Evolutionary conservation across 257 asterid species (phyloP), one percentile per base, ranked within the genome.

Genomic region (Jacaranda mimosifolia): DNA sequence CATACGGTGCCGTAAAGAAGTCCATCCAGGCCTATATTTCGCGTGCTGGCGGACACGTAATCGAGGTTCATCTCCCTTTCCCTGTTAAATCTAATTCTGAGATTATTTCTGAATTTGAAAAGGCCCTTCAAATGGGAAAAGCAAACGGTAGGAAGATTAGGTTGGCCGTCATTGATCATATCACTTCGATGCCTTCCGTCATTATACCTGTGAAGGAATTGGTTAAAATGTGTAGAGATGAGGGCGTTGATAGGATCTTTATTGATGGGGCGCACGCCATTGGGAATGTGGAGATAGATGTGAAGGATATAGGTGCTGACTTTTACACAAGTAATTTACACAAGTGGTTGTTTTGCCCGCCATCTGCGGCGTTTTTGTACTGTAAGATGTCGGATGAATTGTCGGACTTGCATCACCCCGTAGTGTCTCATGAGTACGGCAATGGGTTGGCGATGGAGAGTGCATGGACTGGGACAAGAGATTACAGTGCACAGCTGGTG

Each of bases 401-500:
- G 7, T 73, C 83, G 10, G 84, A 88, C 63, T 71, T 91, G 85
- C 98, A 92, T 82, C 97, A 92, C 67, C 95, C 95, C 0, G 94
- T 91, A 3, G 96, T 91, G 14, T 92, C 98, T 0, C 89, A 84
- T 5, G 98, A 91, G 59, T 91, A 93, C 35, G 98, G 98, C 12
- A 93, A 91, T 10, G 98, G 97, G 5, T 77, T 93, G 74, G 90
- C 97, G 0, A 82, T 84, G 73, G 98, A 90, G 79, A 89, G 97
- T 59, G 85, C 93, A 55, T 94, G 98, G 98, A 87, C 88, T 0
- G 97, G 98, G 75, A 90, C 98, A 0, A 77, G 98, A 63, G 98
- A 94, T 76, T 91, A 92, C 63, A 94, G 98, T 56, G 86, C 97
- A 5, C 97, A 92, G 60, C 80, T 92, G 38, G 97, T 94, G 9